Base-by-base conservation (phyloP, 345 rosid genomes). In the Aquilaria yunnanensis region DNA sequence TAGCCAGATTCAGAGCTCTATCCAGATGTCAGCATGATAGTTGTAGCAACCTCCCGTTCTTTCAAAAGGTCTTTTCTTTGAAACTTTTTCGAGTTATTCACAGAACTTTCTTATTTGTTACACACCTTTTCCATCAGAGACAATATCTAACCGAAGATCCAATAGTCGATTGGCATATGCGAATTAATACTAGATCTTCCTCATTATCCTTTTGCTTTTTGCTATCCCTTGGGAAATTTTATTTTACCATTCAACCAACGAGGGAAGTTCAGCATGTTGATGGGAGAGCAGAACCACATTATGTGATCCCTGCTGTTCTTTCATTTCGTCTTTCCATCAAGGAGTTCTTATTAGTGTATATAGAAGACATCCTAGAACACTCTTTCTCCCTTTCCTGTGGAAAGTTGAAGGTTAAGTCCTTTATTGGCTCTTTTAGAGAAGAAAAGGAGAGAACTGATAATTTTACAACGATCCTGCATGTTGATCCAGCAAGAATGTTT, bases 1-100 rank as follows among this genome's bases (percentile, higher is more conserved):
- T 89, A 66, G 96, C 85, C 63, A 79, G 94, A 61, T 75, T 71
- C 75, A 83, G 83, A 70, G 78, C 82, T 60, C 54, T 64, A 34
- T 60, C 77, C 65, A 65, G 70, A 32, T 61, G 67, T 72, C 81
- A 58, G 61, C 60, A 53, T 72, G 72, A 64, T 74, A 67, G 70
- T 69, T 74, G 63, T 60, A 57, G 58, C 57, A 56, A 52, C 50
- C 66, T 57, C 5, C 75, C 77, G 29, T 66, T 65, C 60, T 72
- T 72, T 57, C 53, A 56, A 62, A 54, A 57, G 57, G 60, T 64
- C 45, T 72, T 2, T 59, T 9, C 63, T 66, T 63, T 64, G 59
- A 47, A 32, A 47, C 65, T 70, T 67, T 68, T 78, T 72, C 73
- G 80, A 70, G 51, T 65, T 51, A 32, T 85, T 55, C 70, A 63